Evolutionary conservation across 495 filamentous ascomycete species (phyloP).

Genomic region (Lophiostoma macrostomum): DNA sequence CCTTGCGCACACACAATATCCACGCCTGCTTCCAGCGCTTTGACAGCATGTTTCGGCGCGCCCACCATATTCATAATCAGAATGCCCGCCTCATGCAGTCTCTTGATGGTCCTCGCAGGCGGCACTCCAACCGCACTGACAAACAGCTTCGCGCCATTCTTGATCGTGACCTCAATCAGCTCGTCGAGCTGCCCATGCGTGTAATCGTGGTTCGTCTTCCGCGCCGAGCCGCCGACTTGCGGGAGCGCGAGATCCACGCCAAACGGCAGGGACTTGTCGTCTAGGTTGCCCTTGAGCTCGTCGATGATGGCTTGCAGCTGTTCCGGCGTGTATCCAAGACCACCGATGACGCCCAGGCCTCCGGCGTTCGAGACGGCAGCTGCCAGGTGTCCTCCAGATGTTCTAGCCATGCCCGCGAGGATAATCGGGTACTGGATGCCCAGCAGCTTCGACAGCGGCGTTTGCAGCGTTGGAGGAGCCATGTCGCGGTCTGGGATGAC

Average conservation of each 20-base stretch:
- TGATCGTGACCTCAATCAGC: conserved; percentile 74
- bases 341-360: conserved; percentile 80
- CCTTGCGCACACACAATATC: conserved; percentile 70
- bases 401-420: conserved; percentile 85
- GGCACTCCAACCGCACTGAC: conserved; percentile 82
- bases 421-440: conserved; percentile 77
- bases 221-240: conserved; percentile 72
- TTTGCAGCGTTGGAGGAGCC: conserved; percentile 53
- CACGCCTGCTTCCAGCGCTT: conserved; percentile 74
- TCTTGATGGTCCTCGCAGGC: conserved; percentile 62
- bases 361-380: conserved; percentile 87
- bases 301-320: conserved; percentile 77
- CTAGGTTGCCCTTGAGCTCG: conserved; percentile 71
- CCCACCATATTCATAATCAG: conserved; percentile 97
- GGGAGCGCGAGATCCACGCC: conserved; percentile 86
- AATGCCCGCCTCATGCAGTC: conserved; percentile 70
- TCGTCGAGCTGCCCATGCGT: conserved; percentile 79
- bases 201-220: conserved; percentile 91
- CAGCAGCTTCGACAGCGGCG: conserved; percentile 71
- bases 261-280: conserved; percentile 65
- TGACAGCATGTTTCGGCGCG: conserved; percentile 78
- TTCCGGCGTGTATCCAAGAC: conserved; percentile 76
- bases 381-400: conserved; percentile 71
- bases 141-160: conserved; percentile 74
- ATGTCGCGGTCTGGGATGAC: conserved; percentile 19